These are phyloP conservation scores for Ogataea pilisensis DNA, from an alignment of 805 yeast species.

Conservation along the genomic window DNA sequence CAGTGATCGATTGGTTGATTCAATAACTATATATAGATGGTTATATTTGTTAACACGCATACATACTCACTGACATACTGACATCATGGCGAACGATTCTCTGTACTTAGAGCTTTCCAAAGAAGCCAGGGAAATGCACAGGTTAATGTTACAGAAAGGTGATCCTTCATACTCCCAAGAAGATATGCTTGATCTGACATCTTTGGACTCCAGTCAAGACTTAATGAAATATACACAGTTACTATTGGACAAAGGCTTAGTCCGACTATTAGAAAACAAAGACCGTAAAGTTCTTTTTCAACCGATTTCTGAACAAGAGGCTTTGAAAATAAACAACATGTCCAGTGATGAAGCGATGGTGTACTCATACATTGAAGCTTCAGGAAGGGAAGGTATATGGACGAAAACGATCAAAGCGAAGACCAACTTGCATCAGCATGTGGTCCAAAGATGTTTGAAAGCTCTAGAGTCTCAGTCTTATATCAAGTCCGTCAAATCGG, in stretches of 20 bases:
- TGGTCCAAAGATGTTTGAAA: constrained; percentile 81
- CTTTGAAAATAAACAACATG: constrained; percentile 74
- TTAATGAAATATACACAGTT: constrained; percentile 43
- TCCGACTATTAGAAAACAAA: constrained; percentile 66
- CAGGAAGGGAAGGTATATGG: constrained; percentile 96
- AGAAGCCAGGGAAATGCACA: constrained; percentile 54
- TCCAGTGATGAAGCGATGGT: constrained; percentile 84
- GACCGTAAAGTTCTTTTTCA: constrained; percentile 63
- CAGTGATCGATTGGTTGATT: no score
- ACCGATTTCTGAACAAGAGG: constrained; percentile 70
- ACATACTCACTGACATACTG: not conserved
- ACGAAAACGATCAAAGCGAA: constrained; percentile 84
- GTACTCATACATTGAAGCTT: constrained; percentile 85
- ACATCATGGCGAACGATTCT: not conserved
- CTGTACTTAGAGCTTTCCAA: constrained; percentile 3
- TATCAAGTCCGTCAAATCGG: constrained; percentile 87
- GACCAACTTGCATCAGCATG: constrained; percentile 86
- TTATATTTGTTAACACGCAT: not conserved
- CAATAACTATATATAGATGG: no score
- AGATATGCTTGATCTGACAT: constrained; percentile 52
- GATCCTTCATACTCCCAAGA: constrained; percentile 58
- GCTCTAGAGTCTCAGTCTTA: constrained; percentile 73
- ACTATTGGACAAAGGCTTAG: constrained; percentile 45
- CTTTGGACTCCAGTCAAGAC: constrained; percentile 37
- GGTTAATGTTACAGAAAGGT: constrained; percentile 51